phyloP scores from a whole-genome alignment of 75 land plant species.

The Selaginella moellendorffii region DNA sequence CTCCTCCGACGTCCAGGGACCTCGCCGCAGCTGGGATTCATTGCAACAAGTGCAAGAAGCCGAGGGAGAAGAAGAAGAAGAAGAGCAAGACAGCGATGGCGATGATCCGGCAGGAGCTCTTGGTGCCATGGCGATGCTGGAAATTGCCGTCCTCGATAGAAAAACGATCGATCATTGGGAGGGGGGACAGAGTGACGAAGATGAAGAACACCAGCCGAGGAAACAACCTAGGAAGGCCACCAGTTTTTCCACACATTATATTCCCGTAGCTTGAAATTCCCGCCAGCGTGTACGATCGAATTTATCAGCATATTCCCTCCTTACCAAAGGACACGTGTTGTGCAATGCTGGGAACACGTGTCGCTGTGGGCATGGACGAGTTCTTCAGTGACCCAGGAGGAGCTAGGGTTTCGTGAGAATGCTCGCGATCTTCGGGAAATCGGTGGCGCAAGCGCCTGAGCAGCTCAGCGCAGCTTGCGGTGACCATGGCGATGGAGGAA shows the following conservation, averaged over 20 bases:
- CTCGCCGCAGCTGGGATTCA: not conserved
- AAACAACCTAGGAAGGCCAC: too few species aligned
- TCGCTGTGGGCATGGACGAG: not conserved
- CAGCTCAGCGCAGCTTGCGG: constrained; percentile 32
- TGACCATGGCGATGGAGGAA: not conserved
- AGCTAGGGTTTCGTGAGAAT: constrained; percentile 14
- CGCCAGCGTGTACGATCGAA: not conserved
- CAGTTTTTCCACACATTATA: too few species aligned
- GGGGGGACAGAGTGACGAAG: not conserved
- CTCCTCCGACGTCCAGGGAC: not conserved
- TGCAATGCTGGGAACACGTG: not conserved
- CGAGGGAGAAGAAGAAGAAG: not conserved
- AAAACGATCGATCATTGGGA: not conserved
- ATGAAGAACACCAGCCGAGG: too few species aligned
- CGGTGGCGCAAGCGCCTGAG: constrained; percentile 53
- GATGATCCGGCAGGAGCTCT: not conserved
- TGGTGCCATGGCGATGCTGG: not conserved
- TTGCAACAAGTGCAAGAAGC: not conserved
- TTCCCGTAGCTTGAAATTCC: not conserved
- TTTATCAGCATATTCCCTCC: too few species aligned
- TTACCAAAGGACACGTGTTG: not conserved
- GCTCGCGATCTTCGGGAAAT: constrained; percentile 62
- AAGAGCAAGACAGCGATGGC: not conserved
- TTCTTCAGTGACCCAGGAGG: not conserved
- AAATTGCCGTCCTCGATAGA: not conserved